Evolutionary conservation across 805 yeast genomes (phyloP), one percentile per base, ranked within the genome.

Genomic region (Barnettozyma botsteinii): DNA sequence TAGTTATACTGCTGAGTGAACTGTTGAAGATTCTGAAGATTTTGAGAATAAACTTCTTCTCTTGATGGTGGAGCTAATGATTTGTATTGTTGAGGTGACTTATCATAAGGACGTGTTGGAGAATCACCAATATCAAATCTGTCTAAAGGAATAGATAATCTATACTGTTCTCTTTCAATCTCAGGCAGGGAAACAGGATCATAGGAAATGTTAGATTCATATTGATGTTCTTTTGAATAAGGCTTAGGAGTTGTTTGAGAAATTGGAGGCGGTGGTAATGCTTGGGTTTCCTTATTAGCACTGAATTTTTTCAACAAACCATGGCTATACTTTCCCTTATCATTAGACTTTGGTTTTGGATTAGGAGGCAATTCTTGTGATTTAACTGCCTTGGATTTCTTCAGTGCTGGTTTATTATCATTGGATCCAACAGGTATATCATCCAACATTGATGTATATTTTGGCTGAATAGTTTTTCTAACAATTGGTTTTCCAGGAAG

Each of bases 81-180:
- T 22, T 36, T 40, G 21, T 47, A 50, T 21, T 33, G 41, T 11
- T 33, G 34, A 12, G 38, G 36, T 7, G 31, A 27, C 7, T 15
- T 5, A 7, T 21, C 13, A 15, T 32, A 26, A n/a, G n/a, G n/a
- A 11, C 6, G 14, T n/a, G 21, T 19, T 13, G 30, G 14, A 27
- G 15, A 32, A 17, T 31, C 30, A 15, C 25, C 26, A 29, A 53
- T 42, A 0, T 48, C 53, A 36, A 55, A 52, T 14, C 40, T 36
- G 13, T 50, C 57, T 11, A 52, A 42, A 2, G 59, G 62, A 9
- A 53, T 48, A 15, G 56, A 53, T 15, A 55, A 30, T 30, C 57
- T 45, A 41, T 47, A 51, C 37, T 54, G 57, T 33, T 53, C 50
- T 7, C 51, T 48, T 39, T 51, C 55, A 34, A 52, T 49, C 35